phyloP scores from a whole-genome alignment of 192 early-diverging fungal genomes.

The Gaertneriomyces semiglobifer region DNA sequence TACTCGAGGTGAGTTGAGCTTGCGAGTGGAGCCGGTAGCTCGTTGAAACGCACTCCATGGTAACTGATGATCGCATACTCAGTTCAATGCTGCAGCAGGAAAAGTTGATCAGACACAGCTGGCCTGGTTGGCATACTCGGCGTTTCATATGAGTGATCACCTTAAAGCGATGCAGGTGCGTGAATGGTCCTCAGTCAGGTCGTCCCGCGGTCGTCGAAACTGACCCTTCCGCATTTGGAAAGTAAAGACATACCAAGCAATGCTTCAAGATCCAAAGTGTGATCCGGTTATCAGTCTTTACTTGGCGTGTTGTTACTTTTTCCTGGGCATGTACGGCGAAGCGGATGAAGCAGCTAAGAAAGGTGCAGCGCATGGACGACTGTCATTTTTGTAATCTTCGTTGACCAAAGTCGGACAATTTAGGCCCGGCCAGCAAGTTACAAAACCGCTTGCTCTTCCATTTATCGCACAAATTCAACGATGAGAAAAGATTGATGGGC shows the following conservation, averaged over 20 bases:
- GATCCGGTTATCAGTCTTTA: slow-evolving; percentile 54
- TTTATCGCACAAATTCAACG: slow-evolving; percentile 63
- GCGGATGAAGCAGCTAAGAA: slow-evolving; percentile 58
- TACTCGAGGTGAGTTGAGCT: slow-evolving; percentile 46
- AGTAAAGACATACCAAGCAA: slow-evolving; percentile 40
- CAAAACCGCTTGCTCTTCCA: slow-evolving; percentile 63
- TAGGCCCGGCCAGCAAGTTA: slow-evolving; percentile 58
- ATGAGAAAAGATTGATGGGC: slow-evolving; percentile 62
- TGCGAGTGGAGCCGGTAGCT: too few species aligned
- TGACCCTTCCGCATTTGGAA: too few species aligned
- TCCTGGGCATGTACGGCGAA: slow-evolving; percentile 59
- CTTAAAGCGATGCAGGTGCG: slow-evolving; percentile 53
- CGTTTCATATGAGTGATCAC: slow-evolving; percentile 57
- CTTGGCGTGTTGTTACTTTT: slow-evolving; percentile 58
- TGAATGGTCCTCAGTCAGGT: neutral
- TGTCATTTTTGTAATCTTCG: neutral
- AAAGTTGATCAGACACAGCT: slow-evolving; percentile 42
- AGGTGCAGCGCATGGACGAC: slow-evolving; percentile 23
- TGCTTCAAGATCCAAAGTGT: slow-evolving; percentile 39
- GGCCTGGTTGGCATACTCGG: slow-evolving; percentile 51
- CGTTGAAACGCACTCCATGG: too few species aligned
- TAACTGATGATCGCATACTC: neutral
- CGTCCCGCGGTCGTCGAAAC: neutral
- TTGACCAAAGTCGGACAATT: neutral
- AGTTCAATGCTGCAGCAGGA: slow-evolving; percentile 52